These are phyloP conservation scores for Zoysia matrella DNA, from an alignment of 202 grass and related monocot genomes.

Conservation along the genomic window DNA sequence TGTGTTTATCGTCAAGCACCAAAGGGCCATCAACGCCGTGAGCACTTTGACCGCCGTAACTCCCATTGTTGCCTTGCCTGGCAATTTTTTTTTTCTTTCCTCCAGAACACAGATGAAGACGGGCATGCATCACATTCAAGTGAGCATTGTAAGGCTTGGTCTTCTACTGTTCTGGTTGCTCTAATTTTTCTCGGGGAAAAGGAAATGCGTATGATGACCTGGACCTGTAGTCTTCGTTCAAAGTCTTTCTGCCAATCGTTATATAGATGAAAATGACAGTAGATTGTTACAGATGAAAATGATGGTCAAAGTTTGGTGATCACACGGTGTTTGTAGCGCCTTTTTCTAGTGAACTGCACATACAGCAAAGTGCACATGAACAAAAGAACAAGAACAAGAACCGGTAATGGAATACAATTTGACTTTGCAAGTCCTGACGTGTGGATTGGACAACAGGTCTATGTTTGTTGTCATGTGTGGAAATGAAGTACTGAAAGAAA, in stretches of 20 bases:
- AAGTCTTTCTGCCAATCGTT: too few relatives aligned
- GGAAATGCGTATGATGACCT: too few relatives aligned
- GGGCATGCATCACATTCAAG: too few relatives aligned
- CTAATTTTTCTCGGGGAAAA: too few relatives aligned
- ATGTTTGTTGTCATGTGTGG: too few relatives aligned
- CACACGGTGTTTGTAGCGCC: too few relatives aligned
- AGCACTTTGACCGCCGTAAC: not conserved
- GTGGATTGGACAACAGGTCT: not conserved
- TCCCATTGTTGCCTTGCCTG: not conserved
- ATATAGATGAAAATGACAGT: too few relatives aligned
- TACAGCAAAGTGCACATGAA: not conserved
- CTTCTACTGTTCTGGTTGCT: not conserved
- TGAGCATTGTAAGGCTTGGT: slow-evolving; percentile 12
- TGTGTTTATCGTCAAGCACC: not conserved
- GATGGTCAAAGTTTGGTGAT: too few relatives aligned
- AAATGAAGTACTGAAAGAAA: not conserved
- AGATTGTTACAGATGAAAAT: too few relatives aligned
- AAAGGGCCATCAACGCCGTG: not conserved
- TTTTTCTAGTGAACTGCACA: slow-evolving; percentile 36
- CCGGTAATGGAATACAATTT: not conserved
- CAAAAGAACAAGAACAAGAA: slow-evolving; percentile 4
- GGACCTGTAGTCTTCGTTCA: too few relatives aligned
- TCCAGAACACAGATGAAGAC: not conserved
- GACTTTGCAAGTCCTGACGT: not conserved
- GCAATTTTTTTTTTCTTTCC: not conserved